phyloP scores from a whole-genome alignment of 805 yeast species.

The Cyberlindnera lachancei region DNA sequence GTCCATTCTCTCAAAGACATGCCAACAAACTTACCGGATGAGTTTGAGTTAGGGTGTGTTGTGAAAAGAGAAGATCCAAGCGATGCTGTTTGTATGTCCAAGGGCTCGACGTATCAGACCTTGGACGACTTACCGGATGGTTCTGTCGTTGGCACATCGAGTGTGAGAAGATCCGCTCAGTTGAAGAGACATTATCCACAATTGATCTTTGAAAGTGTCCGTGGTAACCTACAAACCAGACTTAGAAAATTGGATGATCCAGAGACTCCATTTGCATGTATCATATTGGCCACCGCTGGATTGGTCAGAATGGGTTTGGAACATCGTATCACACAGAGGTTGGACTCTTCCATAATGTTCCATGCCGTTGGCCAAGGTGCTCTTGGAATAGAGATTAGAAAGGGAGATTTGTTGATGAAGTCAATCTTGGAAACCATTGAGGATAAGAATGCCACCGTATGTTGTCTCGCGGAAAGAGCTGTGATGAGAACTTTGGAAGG shows the following conservation, averaged over 20 bases:
- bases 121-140: constrained; percentile 77
- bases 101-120: constrained; percentile 51
- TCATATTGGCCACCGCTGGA: constrained; percentile 91
- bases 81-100: constrained; percentile 79
- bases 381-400: constrained; percentile 82
- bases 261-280: constrained; percentile 56
- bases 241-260: constrained; percentile 71
- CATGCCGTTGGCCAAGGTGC: constrained; percentile 99
- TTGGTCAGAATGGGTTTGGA: constrained; percentile 64
- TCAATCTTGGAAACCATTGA: constrained; percentile 57
- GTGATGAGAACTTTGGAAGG: constrained; percentile 88
- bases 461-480: constrained; percentile 85
- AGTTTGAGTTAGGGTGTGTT: constrained; percentile 83
- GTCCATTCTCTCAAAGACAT: constrained; percentile 91
- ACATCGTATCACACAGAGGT: constrained; percentile 64
- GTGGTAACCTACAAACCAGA: constrained; percentile 84
- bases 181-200: constrained; percentile 70
- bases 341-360: constrained; percentile 75
- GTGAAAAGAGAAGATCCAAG: constrained; percentile 86
- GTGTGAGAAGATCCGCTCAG: constrained; percentile 91
- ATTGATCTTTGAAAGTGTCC: constrained; percentile 70
- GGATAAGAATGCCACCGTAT: constrained; percentile 55
- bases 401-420: constrained; percentile 51
- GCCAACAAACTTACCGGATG: constrained; percentile 88
- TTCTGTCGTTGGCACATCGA: constrained; percentile 87